Evolutionary conservation across 2,329 filamentous ascomycete genomes (phyloP), one percentile per base, ranked within the genome.

Genomic region (Fusarium dlaminii): DNA sequence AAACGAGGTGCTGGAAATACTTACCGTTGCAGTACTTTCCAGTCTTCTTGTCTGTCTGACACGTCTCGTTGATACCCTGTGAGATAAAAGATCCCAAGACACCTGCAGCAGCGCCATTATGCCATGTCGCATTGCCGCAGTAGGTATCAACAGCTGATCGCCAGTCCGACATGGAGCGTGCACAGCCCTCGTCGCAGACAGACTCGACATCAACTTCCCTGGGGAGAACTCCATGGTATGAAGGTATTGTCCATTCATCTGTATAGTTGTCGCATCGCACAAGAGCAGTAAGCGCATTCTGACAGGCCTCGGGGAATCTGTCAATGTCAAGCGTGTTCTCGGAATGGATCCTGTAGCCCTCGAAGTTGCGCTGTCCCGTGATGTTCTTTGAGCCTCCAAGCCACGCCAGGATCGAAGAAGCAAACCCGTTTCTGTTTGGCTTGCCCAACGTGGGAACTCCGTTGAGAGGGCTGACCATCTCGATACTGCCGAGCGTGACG

Each of bases 371-470:
- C 36, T 62, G 32, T 1, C 73, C 75, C 4, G 68, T 72, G 22
- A 63, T 27, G 14, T 66, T 45, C 40, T 69, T 51, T 0, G 67
- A 48, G 24, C 75, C 75, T 14, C 62, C 57, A 10, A 72, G 68
- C 74, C 74, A 77, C 15, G 75, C 70, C 1, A 77, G 51, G 1
- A 74, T 49, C 1, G 71, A 77, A 17, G 75, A 75, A 12, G 59
- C 43, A 15, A 74, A 75, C 0, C 75, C 72, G 32, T 77, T 75
- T 11, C 61, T 56, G 42, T 77, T 75, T 27, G 63, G 37, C 43
- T 60, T 69, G 14, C 57, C 66, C 0, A 66, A 29, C 1, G 64
- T 75, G 1, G 73, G 48, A 8, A 54, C 59, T 4, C 67, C 65
- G 22, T 64, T 54, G 8, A 62, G 32, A 8, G 72, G 74, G 15